Evolutionary conservation across 495 filamentous ascomycete species (phyloP), one percentile per base, ranked within the genome.

Genomic region (Penicillium chermesinum): DNA sequence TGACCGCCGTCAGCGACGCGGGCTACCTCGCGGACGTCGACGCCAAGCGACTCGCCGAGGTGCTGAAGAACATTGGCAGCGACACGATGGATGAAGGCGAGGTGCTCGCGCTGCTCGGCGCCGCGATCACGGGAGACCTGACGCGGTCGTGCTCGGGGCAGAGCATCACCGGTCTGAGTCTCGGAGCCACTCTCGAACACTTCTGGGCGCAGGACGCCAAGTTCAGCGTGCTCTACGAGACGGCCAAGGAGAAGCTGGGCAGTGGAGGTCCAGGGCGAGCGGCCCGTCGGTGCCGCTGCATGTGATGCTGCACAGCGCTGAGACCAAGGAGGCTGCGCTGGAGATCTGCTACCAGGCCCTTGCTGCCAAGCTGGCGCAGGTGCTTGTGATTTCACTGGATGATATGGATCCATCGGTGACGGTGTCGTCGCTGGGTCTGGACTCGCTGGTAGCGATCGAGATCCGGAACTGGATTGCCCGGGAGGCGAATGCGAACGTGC

Each of bases 391-490:
- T 4, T 48, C 45, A 3, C 8, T 56, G 15, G 58, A 67, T 33
- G 64, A 67, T 32, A 66, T 71, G 56, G 64, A 67, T 44, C 55
- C 52, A 3, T 55, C 47, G 12, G 59, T 57, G 14, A 52, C 66
- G 13, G 53, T 66, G 13, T 37, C 53, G 16, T 55, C 58, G 7
- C 46, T 63, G 32, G 66, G 67, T 9, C 52, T 70, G n/a, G 68
- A 70, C 39, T 70, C 66, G 5, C 48, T 71, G 25, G 68, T 71
- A 9, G 64, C 64, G 1, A 62, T 70, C 37, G 68, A 71, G 46
- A 55, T 71, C n/a, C 52, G 63, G 0, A 65, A 67, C 35, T 71
- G 67, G 67, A 58, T 70, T 52, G 57, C 59, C 12, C 55, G 53
- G n/a, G 61, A 66, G 52, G 54, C 63, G 13, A 55, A 64, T 49